Evolutionary conservation across 768 basidiomycete genomes (phyloP).

Genomic region (Amanita fuliginea): DNA sequence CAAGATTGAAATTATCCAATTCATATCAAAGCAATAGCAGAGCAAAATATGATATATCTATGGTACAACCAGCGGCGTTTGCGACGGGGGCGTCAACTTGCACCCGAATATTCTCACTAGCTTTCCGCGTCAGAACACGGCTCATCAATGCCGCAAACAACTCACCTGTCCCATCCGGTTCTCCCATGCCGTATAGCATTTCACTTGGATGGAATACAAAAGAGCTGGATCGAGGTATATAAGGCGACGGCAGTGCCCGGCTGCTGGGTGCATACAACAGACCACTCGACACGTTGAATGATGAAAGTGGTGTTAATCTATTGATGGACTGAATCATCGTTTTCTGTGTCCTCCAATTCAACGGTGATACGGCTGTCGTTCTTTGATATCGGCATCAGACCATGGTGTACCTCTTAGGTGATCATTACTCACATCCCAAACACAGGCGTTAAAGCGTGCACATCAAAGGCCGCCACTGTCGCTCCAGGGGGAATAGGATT

Average conservation of each 20-base stretch:
- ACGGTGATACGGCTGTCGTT: conserved; percentile 46
- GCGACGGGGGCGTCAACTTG: conserved; percentile 22
- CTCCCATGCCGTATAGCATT: conserved; percentile 72
- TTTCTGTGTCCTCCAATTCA: conserved; percentile 59
- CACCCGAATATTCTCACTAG: conserved; percentile 41
- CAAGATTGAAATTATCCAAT: conserved; percentile 3
- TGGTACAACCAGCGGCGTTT: conserved; percentile 1
- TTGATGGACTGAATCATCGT: conserved; percentile 49
- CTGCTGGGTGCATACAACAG: conserved; percentile 39
- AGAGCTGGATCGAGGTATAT: conserved; percentile 51
- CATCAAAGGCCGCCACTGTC: conserved; percentile 70
- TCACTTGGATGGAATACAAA: conserved; percentile 78
- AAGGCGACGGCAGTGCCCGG: conserved; percentile 42
- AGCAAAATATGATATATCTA: conserved; percentile 1
- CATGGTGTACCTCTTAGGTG: background rate
- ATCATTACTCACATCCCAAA: conserved; percentile 64
- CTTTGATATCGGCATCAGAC: conserved; percentile 19
- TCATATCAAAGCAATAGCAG: background rate
- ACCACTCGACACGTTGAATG: conserved; percentile 41
- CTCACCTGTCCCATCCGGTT: conserved; percentile 53
- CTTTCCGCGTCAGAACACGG: background rate
- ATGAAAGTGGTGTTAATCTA: conserved; percentile 26
- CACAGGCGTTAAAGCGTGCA: conserved; percentile 73
- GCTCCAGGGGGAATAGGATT: conserved; percentile 52
- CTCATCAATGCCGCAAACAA: background rate